A percentile compares a stretch with the other conserved stretches of the same genome.
Evolutionary conservation across 306 rosid species (phyloP).

Genomic region (Pterocarpus macrocarpus): DNA sequence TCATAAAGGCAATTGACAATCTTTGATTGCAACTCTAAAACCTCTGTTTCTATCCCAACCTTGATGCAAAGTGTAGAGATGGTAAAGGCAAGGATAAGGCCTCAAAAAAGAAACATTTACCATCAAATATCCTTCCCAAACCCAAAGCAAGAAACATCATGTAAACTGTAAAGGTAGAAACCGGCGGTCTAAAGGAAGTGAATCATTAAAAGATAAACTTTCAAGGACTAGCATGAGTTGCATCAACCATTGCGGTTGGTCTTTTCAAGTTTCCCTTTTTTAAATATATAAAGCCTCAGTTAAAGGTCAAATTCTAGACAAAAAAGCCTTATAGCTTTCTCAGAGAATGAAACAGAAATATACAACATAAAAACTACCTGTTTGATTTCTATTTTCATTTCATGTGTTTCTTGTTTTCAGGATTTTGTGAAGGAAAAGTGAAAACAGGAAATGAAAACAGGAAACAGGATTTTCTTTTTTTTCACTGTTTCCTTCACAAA

Average conservation of each 20-base stretch:
- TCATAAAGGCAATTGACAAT: slow-evolving; percentile 16
- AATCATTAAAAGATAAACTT: too few species aligned
- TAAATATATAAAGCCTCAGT: slow-evolving; percentile 15
- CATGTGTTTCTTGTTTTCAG: too few species aligned
- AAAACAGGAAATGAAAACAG: too few species aligned
- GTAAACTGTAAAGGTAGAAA: too few species aligned
- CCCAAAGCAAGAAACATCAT: slow-evolving; percentile 18
- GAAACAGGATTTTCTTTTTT: too few species aligned
- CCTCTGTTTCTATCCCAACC: slow-evolving; percentile 2
- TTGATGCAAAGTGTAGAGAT: background rate
- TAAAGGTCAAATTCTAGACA: slow-evolving; percentile 2
- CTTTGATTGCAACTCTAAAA: slow-evolving; percentile 29
- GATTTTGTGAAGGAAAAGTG: too few species aligned
- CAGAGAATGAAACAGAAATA: background rate
- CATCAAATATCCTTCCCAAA: background rate
- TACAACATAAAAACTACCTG: background rate
- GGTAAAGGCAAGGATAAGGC: slow-evolving; percentile 10
- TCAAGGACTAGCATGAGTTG: too few species aligned
- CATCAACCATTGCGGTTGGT: background rate
- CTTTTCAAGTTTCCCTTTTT: background rate
- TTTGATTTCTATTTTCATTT: too few species aligned
- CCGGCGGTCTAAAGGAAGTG: too few species aligned
- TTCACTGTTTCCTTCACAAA: too few species aligned
- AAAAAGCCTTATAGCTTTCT: slow-evolving; percentile 8
- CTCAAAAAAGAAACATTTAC: slow-evolving; percentile 13